Evolutionary conservation across 1,284 basidiomycete species (phyloP).

Genomic region (Tilletiaria anomala): DNA sequence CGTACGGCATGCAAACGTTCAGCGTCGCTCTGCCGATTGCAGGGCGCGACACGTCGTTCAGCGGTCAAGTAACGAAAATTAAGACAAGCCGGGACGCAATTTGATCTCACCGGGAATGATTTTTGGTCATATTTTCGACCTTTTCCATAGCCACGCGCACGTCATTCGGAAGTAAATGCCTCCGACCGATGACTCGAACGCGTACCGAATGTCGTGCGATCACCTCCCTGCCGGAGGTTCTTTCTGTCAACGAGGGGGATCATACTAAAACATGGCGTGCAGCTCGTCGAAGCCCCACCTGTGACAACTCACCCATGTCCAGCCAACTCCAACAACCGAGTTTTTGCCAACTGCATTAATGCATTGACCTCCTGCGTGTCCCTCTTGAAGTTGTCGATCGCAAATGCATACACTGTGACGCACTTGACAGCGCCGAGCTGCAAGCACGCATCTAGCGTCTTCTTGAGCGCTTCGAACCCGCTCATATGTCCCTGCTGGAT

Average conservation of each 20-base stretch:
- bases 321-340: constrained; percentile 67
- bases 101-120: too few relatives aligned
- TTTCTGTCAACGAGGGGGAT: background rate
- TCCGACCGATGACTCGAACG: constrained; percentile 67
- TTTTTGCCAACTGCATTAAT: constrained; percentile 70
- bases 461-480: constrained; percentile 66
- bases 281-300: too few relatives aligned
- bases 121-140: constrained; percentile 68
- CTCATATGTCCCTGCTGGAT: constrained; percentile 57
- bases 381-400: constrained; percentile 95
- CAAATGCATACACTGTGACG: constrained; percentile 87
- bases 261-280: too few relatives aligned
- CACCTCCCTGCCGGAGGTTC: constrained; percentile 10
- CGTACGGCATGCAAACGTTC: constrained; percentile 89
- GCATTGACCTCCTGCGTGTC: constrained; percentile 68
- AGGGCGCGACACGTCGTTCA: too few relatives aligned
- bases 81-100: too few relatives aligned
- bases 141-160: constrained; percentile 58
- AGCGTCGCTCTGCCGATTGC: constrained; percentile 57
- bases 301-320: constrained; percentile 55
- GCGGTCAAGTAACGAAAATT: too few relatives aligned
- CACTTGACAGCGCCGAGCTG: constrained; percentile 37
- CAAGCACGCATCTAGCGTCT: constrained; percentile 40
- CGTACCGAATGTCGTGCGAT: constrained; percentile 56
- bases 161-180: constrained; percentile 58